A percentile compares a stretch with the other conserved stretches of the same genome.
phyloP scores from a whole-genome alignment of 2,329 filamentous ascomycete genomes.

The Pseudopithomyces chartarum region DNA sequence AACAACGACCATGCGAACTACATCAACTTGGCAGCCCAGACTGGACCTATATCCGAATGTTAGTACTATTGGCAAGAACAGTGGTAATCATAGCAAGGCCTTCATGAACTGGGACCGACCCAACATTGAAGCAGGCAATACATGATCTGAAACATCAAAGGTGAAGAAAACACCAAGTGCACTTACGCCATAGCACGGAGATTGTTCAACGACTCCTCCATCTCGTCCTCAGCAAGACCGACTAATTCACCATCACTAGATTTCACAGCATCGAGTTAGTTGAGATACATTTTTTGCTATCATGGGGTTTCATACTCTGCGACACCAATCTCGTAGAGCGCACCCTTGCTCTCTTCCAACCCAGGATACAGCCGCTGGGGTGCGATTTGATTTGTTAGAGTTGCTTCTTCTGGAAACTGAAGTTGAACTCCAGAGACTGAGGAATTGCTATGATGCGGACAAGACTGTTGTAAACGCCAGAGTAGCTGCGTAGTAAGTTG shows the following conservation, averaged over 20 bases:
- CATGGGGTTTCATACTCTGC: constrained; percentile 60
- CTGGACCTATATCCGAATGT: constrained; percentile 61
- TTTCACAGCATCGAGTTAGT: too few species aligned
- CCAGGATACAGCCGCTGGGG: constrained; percentile 68
- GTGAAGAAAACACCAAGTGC: neutral
- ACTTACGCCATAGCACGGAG: constrained; percentile 78
- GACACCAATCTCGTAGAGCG: constrained; percentile 94
- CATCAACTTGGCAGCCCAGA: constrained; percentile 81
- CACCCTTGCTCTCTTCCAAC: constrained; percentile 89
- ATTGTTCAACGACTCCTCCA: constrained; percentile 87
- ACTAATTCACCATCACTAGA: constrained; percentile 78
- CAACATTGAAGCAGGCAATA: neutral
- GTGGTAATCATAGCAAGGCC: neutral
- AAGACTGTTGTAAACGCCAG: constrained; percentile 94
- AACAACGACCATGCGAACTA: constrained; percentile 81
- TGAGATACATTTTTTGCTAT: too few species aligned
- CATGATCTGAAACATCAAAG: too few species aligned
- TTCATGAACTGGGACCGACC: too few species aligned
- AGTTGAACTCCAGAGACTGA: constrained; percentile 77
- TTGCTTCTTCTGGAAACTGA: constrained; percentile 70
- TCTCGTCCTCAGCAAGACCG: constrained; percentile 85
- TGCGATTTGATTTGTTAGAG: constrained; percentile 61
- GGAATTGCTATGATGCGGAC: constrained; percentile 83
- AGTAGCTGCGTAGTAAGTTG: constrained; percentile 93
- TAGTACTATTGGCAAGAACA: neutral